These are phyloP conservation scores for Cryphonectria carpinicola DNA, from an alignment of 2,329 filamentous ascomycete genomes.

Conservation along the genomic window DNA sequence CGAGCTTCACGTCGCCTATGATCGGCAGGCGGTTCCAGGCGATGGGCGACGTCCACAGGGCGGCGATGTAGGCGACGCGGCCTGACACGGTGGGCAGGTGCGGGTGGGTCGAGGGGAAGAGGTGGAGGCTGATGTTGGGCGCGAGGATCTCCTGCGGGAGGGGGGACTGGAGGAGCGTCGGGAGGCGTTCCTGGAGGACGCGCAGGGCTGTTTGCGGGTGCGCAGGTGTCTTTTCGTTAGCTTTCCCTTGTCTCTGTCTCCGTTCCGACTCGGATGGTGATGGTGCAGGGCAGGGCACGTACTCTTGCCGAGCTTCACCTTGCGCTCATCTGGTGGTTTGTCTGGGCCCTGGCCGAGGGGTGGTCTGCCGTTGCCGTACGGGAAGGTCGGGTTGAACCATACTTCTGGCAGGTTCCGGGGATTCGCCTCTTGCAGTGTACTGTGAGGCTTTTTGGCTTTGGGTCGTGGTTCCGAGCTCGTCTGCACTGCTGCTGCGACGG, in stretches of 20 bases:
- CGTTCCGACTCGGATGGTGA: background rate
- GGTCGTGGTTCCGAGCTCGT: constrained; percentile 21
- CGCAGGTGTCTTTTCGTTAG: constrained; percentile 19
- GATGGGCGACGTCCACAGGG: constrained; percentile 93
- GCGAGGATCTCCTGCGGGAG: constrained; percentile 77
- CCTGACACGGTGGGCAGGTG: constrained; percentile 92
- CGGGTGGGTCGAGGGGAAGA: constrained; percentile 78
- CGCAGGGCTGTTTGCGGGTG: constrained; percentile 55
- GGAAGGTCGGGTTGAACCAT: constrained; percentile 49
- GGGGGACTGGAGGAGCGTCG: constrained; percentile 67
- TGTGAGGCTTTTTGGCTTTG: constrained; percentile 26
- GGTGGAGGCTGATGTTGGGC: constrained; percentile 71
- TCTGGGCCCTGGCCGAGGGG: constrained; percentile 32
- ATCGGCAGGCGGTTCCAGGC: constrained; percentile 94
- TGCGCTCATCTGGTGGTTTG: constrained; percentile 56
- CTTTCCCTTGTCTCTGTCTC: constrained; percentile 15
- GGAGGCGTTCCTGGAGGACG: constrained; percentile 68
- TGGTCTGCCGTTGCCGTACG: constrained; percentile 34
- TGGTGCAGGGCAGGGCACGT: constrained; percentile 33
- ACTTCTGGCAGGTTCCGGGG: constrained; percentile 41
- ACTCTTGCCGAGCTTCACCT: constrained; percentile 68
- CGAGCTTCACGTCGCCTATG: constrained; percentile 84
- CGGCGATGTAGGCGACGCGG: constrained; percentile 86
- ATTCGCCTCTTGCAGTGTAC: constrained; percentile 33
- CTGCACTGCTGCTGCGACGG: constrained; percentile 21